Evolutionary conservation across 2,329 filamentous ascomycete species (phyloP).

Genomic region (Stagonosporopsis cucurbitacearum): DNA sequence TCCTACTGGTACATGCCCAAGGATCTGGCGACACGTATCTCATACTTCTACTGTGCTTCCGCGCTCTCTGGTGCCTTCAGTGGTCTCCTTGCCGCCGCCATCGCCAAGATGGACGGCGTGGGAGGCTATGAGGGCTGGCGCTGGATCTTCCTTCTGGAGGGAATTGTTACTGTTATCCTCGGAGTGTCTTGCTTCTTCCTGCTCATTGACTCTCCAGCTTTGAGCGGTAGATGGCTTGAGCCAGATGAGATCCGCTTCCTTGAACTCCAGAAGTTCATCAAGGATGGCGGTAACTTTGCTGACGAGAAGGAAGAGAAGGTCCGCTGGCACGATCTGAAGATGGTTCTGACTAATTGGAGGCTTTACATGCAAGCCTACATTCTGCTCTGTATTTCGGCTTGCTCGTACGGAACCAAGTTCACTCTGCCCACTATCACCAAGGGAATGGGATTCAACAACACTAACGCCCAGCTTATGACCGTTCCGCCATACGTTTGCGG

Average conservation of each 20-base stretch:
- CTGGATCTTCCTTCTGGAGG: constrained; percentile 55
- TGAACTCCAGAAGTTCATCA: constrained; percentile 33
- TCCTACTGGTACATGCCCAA: constrained; percentile 46
- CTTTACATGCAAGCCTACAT: constrained; percentile 42
- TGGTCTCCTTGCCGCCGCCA: constrained; percentile 51
- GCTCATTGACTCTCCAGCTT: constrained; percentile 32
- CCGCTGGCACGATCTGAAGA: constrained; percentile 34
- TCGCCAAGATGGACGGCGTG: constrained; percentile 48
- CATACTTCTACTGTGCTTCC: constrained; percentile 49
- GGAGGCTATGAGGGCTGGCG: constrained; percentile 52
- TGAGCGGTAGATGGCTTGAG: constrained; percentile 27
- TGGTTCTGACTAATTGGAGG: constrained; percentile 37
- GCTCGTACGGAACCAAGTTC: constrained; percentile 43
- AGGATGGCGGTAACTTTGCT: constrained; percentile 26
- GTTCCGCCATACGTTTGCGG: constrained; percentile 37
- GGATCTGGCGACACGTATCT: constrained; percentile 43
- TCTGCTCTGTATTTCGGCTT: constrained; percentile 32
- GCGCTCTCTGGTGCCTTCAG: constrained; percentile 50
- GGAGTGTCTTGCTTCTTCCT: constrained; percentile 37
- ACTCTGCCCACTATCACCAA: constrained; percentile 37
- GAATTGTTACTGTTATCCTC: constrained; percentile 41
- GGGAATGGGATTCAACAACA: constrained; percentile 38
- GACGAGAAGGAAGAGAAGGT: constrained; percentile 27
- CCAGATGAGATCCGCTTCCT: constrained; percentile 37
- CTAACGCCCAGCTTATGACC: constrained; percentile 40